Evolutionary conservation across 805 yeast species (phyloP).

Genomic region (Cyberlindnera xishuangbannaensis): DNA sequence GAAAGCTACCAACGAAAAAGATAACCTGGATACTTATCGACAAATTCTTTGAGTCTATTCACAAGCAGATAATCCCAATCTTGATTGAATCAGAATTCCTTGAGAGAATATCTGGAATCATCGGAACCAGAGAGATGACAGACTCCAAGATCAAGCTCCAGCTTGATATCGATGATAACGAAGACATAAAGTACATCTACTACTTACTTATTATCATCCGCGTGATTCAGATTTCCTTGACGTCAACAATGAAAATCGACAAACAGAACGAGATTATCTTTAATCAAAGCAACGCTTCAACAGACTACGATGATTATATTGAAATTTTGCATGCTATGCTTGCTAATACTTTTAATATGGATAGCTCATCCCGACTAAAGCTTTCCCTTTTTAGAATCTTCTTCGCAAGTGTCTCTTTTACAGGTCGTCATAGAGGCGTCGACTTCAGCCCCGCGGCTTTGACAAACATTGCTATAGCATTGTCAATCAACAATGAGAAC

Average conservation of each 20-base stretch:
- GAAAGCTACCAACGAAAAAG: constrained; percentile 45
- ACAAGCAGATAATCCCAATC: constrained; percentile 54
- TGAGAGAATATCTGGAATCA: constrained; percentile 32
- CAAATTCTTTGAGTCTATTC: constrained; percentile 38
- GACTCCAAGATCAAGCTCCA: constrained; percentile 21
- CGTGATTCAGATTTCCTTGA: constrained; percentile 15
- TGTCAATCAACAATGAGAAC: constrained; percentile 15
- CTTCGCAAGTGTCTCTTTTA: constrained; percentile 8
- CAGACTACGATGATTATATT: constrained; percentile 18
- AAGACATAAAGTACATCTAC: not conserved
- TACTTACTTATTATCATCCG: constrained; percentile 11
- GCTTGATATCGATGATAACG: constrained; percentile 1
- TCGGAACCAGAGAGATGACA: constrained; percentile 34
- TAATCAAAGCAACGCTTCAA: constrained; percentile 9
- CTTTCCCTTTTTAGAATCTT: constrained; percentile 9
- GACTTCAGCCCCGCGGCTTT: constrained; percentile 7
- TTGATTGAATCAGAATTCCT: constrained; percentile 48
- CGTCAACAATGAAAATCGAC: constrained; percentile 11
- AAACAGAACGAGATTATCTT: constrained; percentile 9
- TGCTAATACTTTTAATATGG: constrained; percentile 2
- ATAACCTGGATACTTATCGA: constrained; percentile 53
- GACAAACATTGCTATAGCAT: constrained; percentile 10
- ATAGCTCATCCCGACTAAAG: constrained; percentile 9
- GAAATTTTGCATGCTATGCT: constrained; percentile 12
- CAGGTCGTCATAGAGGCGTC: constrained; percentile 5